Evolutionary conservation across 2,329 filamentous ascomycete species (phyloP).

Genomic region (Penicillium sp.): DNA sequence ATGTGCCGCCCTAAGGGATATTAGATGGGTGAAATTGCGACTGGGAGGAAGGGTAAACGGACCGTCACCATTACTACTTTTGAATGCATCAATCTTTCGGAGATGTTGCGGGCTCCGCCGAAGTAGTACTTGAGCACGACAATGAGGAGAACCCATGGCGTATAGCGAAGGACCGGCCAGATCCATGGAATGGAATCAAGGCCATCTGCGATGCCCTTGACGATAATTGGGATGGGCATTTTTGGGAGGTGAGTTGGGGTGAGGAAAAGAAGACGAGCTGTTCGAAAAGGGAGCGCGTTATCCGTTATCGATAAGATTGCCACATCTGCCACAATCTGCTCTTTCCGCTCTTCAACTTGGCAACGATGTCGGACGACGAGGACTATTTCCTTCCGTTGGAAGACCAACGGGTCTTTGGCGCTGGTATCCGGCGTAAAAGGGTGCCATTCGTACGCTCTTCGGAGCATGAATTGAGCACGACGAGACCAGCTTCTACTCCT

Average conservation of each 20-base stretch:
- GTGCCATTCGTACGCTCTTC: conserved; percentile 59
- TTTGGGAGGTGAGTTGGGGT: conserved; percentile 12
- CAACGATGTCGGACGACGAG: conserved; percentile 49
- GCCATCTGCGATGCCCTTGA: conserved; percentile 55
- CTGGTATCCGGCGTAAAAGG: conserved; percentile 61
- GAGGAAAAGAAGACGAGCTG: conserved; percentile 11
- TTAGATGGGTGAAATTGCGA: not conserved
- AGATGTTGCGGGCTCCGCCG: conserved; percentile 68
- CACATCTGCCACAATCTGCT: not conserved
- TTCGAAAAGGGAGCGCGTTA: conserved; percentile 19
- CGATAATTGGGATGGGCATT: conserved; percentile 63
- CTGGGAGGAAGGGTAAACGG: conserved; percentile 24
- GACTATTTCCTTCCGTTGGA: conserved; percentile 58
- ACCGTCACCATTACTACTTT: conserved; percentile 92
- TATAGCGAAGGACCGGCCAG: conserved; percentile 52
- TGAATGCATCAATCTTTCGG: conserved; percentile 84
- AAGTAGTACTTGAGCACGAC: conserved; percentile 70
- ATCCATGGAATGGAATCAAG: conserved; percentile 54
- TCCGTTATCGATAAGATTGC: conserved; percentile 11
- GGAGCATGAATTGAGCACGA: conserved; percentile 31
- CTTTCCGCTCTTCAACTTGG: not conserved
- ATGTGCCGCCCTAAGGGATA: conserved; percentile 73
- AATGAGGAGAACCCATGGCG: conserved; percentile 53
- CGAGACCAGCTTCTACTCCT: conserved; percentile 31
- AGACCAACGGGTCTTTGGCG: conserved; percentile 60